phyloP scores from a whole-genome alignment of 805 yeast genomes.

The Schwanniomyces yamadae region DNA sequence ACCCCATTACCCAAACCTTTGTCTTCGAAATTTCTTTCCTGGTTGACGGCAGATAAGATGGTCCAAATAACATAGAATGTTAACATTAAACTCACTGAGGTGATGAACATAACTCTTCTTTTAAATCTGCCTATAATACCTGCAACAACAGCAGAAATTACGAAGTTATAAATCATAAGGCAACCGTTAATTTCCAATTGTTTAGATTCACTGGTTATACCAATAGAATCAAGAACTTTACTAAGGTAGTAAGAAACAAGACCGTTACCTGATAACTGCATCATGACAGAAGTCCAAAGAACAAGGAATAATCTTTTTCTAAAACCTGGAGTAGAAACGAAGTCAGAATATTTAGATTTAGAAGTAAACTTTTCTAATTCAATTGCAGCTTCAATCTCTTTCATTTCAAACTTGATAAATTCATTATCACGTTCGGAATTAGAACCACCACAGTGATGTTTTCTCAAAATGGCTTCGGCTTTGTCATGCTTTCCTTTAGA shows the following conservation, averaged over 20 bases:
- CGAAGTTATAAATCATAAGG: conserved; percentile 47
- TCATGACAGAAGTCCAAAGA: conserved; percentile 31
- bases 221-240: conserved; percentile 51
- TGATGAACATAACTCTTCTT: conserved; percentile 28
- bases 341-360: conserved; percentile 35
- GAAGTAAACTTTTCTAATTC: conserved; percentile 38
- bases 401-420: conserved; percentile 37
- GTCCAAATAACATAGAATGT: conserved; percentile 16
- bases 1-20: conserved; percentile 45
- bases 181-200: conserved; percentile 53
- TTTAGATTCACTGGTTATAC: conserved; percentile 45
- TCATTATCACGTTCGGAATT: conserved; percentile 23
- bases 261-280: conserved; percentile 55
- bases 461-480: conserved; percentile 41
- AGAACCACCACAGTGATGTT: conserved; percentile 41
- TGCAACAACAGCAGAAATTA: conserved; percentile 22
- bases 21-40: conserved; percentile 39
- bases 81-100: conserved; percentile 22
- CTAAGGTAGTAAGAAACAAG: conserved; percentile 51
- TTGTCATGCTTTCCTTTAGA: conserved; percentile 40
- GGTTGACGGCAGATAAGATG: conserved; percentile 45
- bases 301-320: conserved; percentile 42
- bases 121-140: conserved; percentile 20
- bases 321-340: conserved; percentile 36
- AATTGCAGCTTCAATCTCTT: conserved; percentile 39